These are phyloP conservation scores for Arabidopsis lyrata DNA, from an alignment of 441 rosid species.

Conservation along the genomic window DNA sequence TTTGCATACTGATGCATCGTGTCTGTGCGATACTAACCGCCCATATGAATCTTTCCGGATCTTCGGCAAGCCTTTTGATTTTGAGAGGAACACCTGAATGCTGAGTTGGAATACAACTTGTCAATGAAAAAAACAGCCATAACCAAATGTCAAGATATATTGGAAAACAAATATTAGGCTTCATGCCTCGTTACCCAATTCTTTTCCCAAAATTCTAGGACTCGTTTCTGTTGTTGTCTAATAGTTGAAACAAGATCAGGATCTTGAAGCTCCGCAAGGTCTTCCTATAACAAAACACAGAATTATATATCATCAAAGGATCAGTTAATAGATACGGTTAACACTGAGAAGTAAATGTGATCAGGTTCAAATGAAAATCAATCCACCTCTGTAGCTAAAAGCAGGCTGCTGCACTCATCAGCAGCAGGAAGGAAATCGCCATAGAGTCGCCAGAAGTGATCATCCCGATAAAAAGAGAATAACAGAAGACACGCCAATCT, in stretches of 20 bases:
- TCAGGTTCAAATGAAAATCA: slow-evolving; percentile 11
- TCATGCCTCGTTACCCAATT: slow-evolving; percentile 70
- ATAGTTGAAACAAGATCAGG: slow-evolving; percentile 74
- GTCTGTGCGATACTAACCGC: slow-evolving; percentile 87
- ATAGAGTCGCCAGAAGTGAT: slow-evolving; percentile 90
- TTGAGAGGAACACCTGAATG: slow-evolving; percentile 86
- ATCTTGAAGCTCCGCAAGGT: slow-evolving; percentile 88
- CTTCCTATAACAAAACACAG: slow-evolving; percentile 57
- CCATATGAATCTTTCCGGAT: slow-evolving; percentile 86
- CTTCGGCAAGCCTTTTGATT: slow-evolving; percentile 82
- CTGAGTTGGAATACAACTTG: slow-evolving; percentile 49
- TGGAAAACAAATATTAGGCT: slow-evolving; percentile 1
- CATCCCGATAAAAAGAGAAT: slow-evolving; percentile 73
- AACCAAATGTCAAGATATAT: slow-evolving; percentile 3
- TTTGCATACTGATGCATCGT: slow-evolving; percentile 75
- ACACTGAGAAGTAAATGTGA: slow-evolving; percentile 6
- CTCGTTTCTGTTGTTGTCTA: slow-evolving; percentile 73
- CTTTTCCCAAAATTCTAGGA: slow-evolving; percentile 81
- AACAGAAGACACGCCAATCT: slow-evolving; percentile 92
- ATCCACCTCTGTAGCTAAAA: slow-evolving; percentile 87
- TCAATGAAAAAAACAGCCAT: slow-evolving; percentile 23
- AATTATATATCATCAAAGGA: not conserved
- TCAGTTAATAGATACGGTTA: not conserved
- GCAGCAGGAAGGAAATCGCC: slow-evolving; percentile 87
- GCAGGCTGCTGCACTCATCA: slow-evolving; percentile 89